Conservation (phyloP, 305 asterid genomes). For the Petunia hybrid region DNA sequence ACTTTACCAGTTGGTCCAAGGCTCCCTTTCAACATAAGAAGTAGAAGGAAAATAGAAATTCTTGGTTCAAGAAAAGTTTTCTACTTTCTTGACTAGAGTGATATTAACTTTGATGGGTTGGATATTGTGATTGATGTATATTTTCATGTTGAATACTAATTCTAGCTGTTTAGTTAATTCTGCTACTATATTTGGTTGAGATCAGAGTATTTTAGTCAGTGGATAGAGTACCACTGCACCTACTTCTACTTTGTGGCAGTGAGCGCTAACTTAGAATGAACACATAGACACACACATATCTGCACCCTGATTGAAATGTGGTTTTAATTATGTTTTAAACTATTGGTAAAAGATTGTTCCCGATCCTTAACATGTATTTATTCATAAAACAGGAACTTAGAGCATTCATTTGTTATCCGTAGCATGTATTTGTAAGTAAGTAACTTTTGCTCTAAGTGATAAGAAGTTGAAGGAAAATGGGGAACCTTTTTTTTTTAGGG, state of each 20-base stretch:
- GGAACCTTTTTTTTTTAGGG: not conserved
- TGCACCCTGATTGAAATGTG: not conserved
- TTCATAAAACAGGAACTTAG: not conserved
- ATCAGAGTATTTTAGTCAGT: not conserved
- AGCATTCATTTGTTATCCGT: not conserved
- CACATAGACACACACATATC: not conserved
- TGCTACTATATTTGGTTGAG: not conserved
- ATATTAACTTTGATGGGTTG: not conserved
- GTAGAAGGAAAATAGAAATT: not conserved
- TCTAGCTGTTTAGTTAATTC: not conserved
- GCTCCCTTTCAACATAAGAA: not conserved
- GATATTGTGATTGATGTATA: not conserved
- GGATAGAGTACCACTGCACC: not conserved
- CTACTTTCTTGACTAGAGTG: not conserved
- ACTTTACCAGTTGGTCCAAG: not conserved
- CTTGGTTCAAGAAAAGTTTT: not conserved
- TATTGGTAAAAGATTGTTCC: not conserved
- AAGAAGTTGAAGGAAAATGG: conserved; percentile 2
- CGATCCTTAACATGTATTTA: conserved; percentile 1
- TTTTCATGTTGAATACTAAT: not conserved
- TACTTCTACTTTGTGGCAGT: not conserved
- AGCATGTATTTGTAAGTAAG: not conserved
- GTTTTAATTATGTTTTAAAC: not conserved
- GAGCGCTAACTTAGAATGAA: not conserved
- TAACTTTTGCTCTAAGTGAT: not conserved